Evolutionary conservation across 164 flowering plant genomes (phyloP), one percentile per base, ranked within the genome.

Genomic region (Magnolia kwangsiensis): DNA sequence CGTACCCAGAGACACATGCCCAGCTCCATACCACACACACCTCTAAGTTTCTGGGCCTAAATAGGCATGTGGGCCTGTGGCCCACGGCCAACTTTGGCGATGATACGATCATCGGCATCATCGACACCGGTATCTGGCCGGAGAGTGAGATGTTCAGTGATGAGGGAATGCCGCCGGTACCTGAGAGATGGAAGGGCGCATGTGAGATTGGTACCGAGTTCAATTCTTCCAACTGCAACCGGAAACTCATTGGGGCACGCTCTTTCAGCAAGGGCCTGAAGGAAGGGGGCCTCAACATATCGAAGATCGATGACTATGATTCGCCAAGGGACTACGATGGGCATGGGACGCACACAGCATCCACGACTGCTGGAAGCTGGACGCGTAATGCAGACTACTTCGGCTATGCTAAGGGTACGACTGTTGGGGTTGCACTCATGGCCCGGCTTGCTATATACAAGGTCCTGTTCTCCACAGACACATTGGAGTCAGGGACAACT

Each of bases 221-320:
- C 79, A 76, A 72, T 21, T 19, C 79, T 23, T 76, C 76, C 8
- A 16, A 49, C 55, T 80, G 82, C 24, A 80, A 76, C 65, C 49
- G 70, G 24, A 80, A 80, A 50, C 76, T 80, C 16, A 80, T 80
- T 51, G 78, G 81, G 9, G 81, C 81, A 10, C 75, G 79, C 13
- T 76, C 76, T 9, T 80, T 76, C 24, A 23, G 24, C 24, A 23
- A 23, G 24, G 24, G 24, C 24, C 24, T 23, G 0, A 23, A 23
- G 24, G 24, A 23, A 23, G 24, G 24, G 24, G 24, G 24, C 24
- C 24, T 23, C 24, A 23, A 1, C 24, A 23, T 23, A 23, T 23
- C 24, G 24, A 23, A 23, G 24, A 23, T 23, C 24, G 24, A 23
- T 23, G 24, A 23, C 24, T 23, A 23, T 23, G 24, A 23, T 23